Percentiles rank a stretch among this genome's conserved stretches.
Conservation (phyloP, 2,329 filamentous ascomycete genomes). For the Colletotrichum sp. region DNA sequence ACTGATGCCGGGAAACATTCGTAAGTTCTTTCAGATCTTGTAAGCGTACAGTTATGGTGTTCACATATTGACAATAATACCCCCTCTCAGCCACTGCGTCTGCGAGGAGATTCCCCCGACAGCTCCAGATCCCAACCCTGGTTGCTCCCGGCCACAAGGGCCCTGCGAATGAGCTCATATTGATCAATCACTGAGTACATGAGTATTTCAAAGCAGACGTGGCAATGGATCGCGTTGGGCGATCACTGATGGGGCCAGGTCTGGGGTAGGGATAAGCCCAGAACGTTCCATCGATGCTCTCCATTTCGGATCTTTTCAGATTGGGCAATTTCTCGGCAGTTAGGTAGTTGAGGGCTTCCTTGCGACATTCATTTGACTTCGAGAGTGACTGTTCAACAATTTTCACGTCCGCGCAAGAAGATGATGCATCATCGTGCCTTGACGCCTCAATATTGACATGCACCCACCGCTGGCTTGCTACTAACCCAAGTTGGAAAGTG, state of each 20-base stretch:
- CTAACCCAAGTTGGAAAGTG: neutral
- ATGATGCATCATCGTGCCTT: neutral
- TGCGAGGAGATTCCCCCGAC: neutral
- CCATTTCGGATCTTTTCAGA: neutral
- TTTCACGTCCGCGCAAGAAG: neutral
- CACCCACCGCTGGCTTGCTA: neutral
- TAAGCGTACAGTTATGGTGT: neutral
- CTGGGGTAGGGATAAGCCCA: neutral
- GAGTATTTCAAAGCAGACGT: neutral
- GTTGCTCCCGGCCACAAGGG: neutral
- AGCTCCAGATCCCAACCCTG: neutral
- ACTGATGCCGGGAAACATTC: neutral
- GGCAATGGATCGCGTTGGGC: neutral
- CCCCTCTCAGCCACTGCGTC: neutral
- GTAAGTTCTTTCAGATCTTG: neutral
- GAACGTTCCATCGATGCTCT: neutral
- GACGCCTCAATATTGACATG: neutral
- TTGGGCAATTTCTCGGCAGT: neutral
- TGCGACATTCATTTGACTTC: neutral
- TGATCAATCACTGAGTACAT: neutral
- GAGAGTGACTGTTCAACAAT: neutral
- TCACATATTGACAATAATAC: neutral
- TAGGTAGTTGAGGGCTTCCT: neutral
- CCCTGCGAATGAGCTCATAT: neutral
- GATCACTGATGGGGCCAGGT: neutral